Base-by-base conservation (phyloP, 2,329 filamentous ascomycete species). In the Colletotrichum limetticola region DNA sequence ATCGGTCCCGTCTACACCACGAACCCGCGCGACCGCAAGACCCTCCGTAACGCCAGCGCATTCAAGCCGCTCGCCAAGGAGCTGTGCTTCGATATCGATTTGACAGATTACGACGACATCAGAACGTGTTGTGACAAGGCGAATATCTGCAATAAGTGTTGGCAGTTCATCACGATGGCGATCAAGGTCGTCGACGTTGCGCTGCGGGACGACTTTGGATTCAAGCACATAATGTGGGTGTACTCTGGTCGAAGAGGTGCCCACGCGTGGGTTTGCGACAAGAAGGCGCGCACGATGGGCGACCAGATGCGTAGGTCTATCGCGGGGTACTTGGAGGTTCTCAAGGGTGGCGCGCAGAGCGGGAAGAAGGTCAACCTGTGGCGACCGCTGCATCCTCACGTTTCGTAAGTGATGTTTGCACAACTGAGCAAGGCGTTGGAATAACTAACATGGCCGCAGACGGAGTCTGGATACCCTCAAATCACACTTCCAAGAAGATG, bases 51-150 rank as follows among this genome's bases (percentile, higher is more conserved):
- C 82, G 90, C 92, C 46, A 91, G 91, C 60, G 91, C 94, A 9
- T 98, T 99, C 85, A 93, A 92, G 75, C 96, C 97, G 0, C 83
- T 98, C 37, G 90, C 94, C 68, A 99, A 99, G 82, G 97, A 99
- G 82, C 86, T 99, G 52, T 98, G 98, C 78, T 98, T 99, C 83
- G 97, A 99, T 92, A 98, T 99, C 78, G 97, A 99, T 89, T 90
- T 99, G 90, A 98, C 97, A 67, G 97, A 98, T 84, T 99, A 99
- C 83, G 97, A 99, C 81, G 95, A 97, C 76, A 94, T 99, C 76
- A 92, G 97, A 77, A 98, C 95, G 32, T 99, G 97, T 84, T 99
- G 97, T 82, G 91, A 92, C 78, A 95, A 96, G 81, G 95, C 96
- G 9, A 97, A 94, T 77, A 98, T 99, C 76, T 99, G 97, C 82